Evolutionary conservation across 2,329 filamentous ascomycete genomes (phyloP), one percentile per base, ranked within the genome.

Genomic region (Aspergillus eucalypticola): DNA sequence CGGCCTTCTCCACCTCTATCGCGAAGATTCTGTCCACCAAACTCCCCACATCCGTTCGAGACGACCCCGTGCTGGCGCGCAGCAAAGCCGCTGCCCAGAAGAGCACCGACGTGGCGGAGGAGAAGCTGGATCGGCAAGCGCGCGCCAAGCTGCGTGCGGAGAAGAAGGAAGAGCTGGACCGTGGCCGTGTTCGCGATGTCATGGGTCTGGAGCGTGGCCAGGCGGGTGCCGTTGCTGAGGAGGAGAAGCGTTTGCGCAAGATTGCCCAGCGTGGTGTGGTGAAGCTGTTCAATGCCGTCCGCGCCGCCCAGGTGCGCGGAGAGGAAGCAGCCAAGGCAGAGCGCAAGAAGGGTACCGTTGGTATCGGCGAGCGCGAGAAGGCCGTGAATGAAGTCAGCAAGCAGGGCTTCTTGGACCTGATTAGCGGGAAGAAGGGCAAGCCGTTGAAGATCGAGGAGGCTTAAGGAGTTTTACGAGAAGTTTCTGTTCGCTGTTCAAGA

Each of bases 311-410:
- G 78, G 90, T 97, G 59, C 91, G 93, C 76, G 93, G 90, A 2
- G 86, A 89, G 60, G 88, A 94, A 76, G 90, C 92, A 5, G 88
- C 90, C 15, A 74, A 71, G 72, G 86, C 82, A 75, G 85, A 86
- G 66, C 84, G 87, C 52, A 85, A 86, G 76, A 87, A 86, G 62
- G 90, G 92, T 3, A 81, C 96, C 0, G 84, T 96, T 32, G 94
- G 94, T 1, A 87, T 92, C 71, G 85, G 84, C 63, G 87, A 90
- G 76, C 86, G 92, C 66, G 90, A 96, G 78, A 92, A 96, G 78
- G 92, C 90, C 80, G 84, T 96, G 55, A 95, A 91, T 66, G 93
- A 98, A 82, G 95, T 99, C 88, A 96, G 90, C 75, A 96, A 96
- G 81, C 91, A 97, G 79, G 93, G 94, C 0, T 99, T 98, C 79